phyloP scores from a whole-genome alignment of 768 basidiomycete genomes.

The Hypholoma fasciculare region DNA sequence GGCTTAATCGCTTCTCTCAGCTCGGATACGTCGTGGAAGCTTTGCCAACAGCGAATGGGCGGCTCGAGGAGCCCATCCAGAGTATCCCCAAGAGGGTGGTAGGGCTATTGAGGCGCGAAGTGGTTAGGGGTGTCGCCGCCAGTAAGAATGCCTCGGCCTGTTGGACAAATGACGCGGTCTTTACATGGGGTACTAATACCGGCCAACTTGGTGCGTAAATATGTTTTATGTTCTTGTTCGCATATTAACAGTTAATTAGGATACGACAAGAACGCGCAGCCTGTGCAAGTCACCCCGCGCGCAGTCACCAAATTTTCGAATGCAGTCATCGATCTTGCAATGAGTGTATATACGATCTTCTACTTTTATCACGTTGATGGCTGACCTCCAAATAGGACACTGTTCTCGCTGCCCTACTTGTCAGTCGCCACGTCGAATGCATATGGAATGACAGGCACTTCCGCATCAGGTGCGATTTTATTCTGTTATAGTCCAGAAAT shows the following conservation, averaged over 20 bases:
- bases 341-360: slow-evolving; percentile 55
- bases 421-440: slow-evolving; percentile 80
- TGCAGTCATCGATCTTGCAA: slow-evolving; percentile 68
- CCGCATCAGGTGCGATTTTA: slow-evolving; percentile 61
- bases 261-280: slow-evolving; percentile 74
- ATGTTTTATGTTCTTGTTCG: neutral
- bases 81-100: slow-evolving; percentile 70
- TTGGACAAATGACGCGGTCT: slow-evolving; percentile 75
- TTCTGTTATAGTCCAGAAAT: neutral
- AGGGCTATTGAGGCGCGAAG: slow-evolving; percentile 75
- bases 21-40: slow-evolving; percentile 83
- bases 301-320: slow-evolving; percentile 77
- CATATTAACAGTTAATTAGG: slow-evolving; percentile 38
- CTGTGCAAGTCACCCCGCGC: slow-evolving; percentile 75
- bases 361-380: neutral
- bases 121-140: slow-evolving; percentile 80
- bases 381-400: slow-evolving; percentile 53
- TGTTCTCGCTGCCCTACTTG: slow-evolving; percentile 79
- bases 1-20: slow-evolving; percentile 85
- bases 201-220: slow-evolving; percentile 79
- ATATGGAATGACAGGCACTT: slow-evolving; percentile 75
- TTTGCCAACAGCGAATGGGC: slow-evolving; percentile 32
- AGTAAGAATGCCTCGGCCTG: slow-evolving; percentile 86
- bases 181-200: slow-evolving; percentile 91
- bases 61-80: slow-evolving; percentile 76